Percentiles rank a stretch among this genome's conserved stretches.
Conservation (phyloP, 1,284 basidiomycete genomes). For the Ustilago sp. region DNA sequence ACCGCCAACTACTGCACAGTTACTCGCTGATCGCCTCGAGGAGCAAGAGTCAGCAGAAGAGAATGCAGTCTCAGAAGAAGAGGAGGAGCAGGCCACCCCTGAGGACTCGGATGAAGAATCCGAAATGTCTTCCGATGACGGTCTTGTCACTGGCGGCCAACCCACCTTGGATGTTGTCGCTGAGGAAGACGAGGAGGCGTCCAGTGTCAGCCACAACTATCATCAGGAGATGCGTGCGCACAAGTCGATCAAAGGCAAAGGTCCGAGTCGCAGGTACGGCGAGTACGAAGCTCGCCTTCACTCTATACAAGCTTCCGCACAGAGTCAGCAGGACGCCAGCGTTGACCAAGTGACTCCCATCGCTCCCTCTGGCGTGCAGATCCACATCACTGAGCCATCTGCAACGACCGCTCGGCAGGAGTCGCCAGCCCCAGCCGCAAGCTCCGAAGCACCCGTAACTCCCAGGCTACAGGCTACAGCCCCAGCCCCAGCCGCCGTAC, state of each 20-base stretch:
- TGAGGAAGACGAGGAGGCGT: conserved; percentile 60
- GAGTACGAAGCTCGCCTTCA: conserved; percentile 37
- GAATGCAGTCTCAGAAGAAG: conserved; percentile 12
- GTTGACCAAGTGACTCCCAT: conserved; percentile 4
- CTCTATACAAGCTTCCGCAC: conserved; percentile 31
- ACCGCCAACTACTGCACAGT: conserved; percentile 32
- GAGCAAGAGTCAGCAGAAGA: conserved; percentile 34
- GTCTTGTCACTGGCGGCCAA: conserved; percentile 26
- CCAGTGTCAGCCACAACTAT: conserved; percentile 41
- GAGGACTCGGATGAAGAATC: conserved; percentile 30
- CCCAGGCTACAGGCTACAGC: not conserved
- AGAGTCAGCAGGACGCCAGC: conserved; percentile 11
- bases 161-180: conserved; percentile 52
- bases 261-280: conserved; percentile 31
- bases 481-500: conserved; percentile 1
- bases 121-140: conserved; percentile 40
- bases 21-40: conserved; percentile 34
- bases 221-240: conserved; percentile 55
- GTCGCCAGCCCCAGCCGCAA: not conserved
- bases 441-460: not conserved
- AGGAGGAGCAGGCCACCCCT: conserved; percentile 13
- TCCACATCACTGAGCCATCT: conserved; percentile 24
- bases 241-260: conserved; percentile 34
- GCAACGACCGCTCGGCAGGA: not conserved
- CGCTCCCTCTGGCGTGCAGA: conserved; percentile 27